These are phyloP conservation scores for Toxicodendron radicans DNA, from an alignment of 345 rosid genomes.

Conservation along the genomic window DNA sequence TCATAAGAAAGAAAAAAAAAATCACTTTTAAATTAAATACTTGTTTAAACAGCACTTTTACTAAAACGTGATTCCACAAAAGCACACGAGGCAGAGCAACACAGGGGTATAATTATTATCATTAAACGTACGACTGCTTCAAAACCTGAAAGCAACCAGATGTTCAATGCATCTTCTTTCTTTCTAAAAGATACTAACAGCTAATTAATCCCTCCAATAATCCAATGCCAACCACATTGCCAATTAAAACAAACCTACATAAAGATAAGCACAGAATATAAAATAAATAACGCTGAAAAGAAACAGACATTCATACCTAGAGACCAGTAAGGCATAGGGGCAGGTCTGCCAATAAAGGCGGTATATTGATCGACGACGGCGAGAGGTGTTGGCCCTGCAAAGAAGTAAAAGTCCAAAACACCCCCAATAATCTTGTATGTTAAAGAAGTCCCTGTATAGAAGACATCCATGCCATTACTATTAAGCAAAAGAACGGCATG, in stretches of 20 bases:
- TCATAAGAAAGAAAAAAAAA: not conserved
- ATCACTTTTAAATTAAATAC: no score
- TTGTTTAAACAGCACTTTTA: not conserved
- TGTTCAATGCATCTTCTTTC: not conserved
- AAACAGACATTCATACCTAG: slow-evolving; percentile 49
- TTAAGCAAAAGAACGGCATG: slow-evolving; percentile 83
- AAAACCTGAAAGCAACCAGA: not conserved
- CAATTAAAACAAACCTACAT: no score
- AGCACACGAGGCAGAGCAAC: not conserved
- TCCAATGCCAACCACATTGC: not conserved
- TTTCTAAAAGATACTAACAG: not conserved
- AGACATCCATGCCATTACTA: slow-evolving; percentile 98
- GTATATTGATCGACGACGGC: slow-evolving; percentile 88
- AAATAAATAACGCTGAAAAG: slow-evolving; percentile 4
- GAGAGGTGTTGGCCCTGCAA: slow-evolving; percentile 78
- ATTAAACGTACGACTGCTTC: not conserved
- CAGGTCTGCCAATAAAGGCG: slow-evolving; percentile 80
- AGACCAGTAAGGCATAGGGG: slow-evolving; percentile 99
- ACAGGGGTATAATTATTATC: not conserved
- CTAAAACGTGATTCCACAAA: no score
- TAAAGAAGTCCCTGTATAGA: slow-evolving; percentile 75
- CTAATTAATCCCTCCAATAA: not conserved
- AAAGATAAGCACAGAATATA: not conserved
- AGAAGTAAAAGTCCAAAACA: slow-evolving; percentile 87
- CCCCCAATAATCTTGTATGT: slow-evolving; percentile 95